Evolutionary conservation across 2,329 filamentous ascomycete species (phyloP), one percentile per base, ranked within the genome.

Genomic region (Colletotrichum sp.): DNA sequence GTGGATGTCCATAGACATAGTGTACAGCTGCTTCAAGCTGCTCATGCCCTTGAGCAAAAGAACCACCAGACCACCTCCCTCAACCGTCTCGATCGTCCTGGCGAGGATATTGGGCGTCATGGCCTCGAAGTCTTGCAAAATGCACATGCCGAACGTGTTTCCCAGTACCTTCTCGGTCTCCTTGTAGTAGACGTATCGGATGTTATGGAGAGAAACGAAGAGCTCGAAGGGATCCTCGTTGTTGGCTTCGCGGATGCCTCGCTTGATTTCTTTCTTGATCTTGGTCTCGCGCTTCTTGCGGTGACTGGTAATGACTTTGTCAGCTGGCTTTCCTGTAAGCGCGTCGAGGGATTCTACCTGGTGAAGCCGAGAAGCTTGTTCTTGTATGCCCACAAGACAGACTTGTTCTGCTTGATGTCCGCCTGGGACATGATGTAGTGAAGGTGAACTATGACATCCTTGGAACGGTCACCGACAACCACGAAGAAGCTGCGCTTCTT

Each of bases 401-500:
- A 97, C 85, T 99, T 99, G 88, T 88, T 88, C 85, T 98, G 93
- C 86, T 98, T 98, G 79, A 98, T 92, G 83, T 98, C 95, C 83
- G 95, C 93, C 80, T 92, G 94, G 67, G 96, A 94, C 89, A 98
- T 95, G 82, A 99, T 98, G 83, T 97, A 96, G 87, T 99, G 96
- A 75, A 91, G 90, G 83, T 98, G 93, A 79, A 99, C 96, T 83
- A 99, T 99, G 80, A 96, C 95, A 89, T 99, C 97, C 85, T 99
- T 99, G 79, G 96, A 93, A 75, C 93, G 92, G 85, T 99, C 96
- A 82, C 97, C 97, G 62, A 99, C 96, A 28, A 99, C 93, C 74
- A 99, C 95, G 86, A 99, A 98, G 89, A 99, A 98, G 88, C 95
- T 98, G 85, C 97, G 92, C 89, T 99, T 99, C 91, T 98, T 98